Conservation (phyloP, 345 rosid species). For the Camelina hispida region DNA sequence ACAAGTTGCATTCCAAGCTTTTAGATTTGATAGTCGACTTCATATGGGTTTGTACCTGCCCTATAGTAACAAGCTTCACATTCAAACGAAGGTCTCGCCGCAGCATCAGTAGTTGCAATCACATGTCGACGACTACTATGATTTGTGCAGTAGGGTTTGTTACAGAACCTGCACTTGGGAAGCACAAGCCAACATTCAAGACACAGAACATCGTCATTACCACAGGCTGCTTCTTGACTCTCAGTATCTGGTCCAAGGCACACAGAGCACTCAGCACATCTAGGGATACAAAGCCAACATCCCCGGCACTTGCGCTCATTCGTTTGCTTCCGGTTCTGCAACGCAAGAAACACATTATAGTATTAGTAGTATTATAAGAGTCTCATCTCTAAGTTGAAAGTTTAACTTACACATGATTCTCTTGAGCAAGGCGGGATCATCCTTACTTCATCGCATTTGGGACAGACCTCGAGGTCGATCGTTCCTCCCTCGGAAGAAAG, state of each 20-base stretch:
- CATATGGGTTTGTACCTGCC: constrained; percentile 26
- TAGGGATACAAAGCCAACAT: constrained; percentile 61
- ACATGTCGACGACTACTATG: constrained; percentile 43
- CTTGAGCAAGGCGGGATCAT: constrained; percentile 64
- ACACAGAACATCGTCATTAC: constrained; percentile 61
- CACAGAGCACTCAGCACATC: constrained; percentile 71
- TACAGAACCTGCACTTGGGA: constrained; percentile 74
- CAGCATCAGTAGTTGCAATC: constrained; percentile 18
- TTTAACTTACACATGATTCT: constrained; percentile 48
- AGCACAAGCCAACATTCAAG: constrained; percentile 72
- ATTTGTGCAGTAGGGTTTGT: constrained; percentile 65
- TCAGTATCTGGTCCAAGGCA: constrained; percentile 52
- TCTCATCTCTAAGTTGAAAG: neutral
- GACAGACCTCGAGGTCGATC: constrained; percentile 70
- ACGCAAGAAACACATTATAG: neutral
- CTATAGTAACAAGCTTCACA: constrained; percentile 60
- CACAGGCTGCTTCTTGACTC: constrained; percentile 59
- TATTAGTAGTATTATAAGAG: neutral
- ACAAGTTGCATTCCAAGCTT: neutral
- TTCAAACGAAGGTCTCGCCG: constrained; percentile 47
- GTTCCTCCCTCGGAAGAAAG: constrained; percentile 33
- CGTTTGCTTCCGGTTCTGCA: constrained; percentile 34
- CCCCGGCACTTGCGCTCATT: constrained; percentile 53
- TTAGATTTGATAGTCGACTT: constrained; percentile 35
- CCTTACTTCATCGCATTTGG: constrained; percentile 62